Percentiles rank a stretch among this genome's conserved stretches.
These are phyloP conservation scores for Penicillium sp. DNA, from an alignment of 2,329 filamentous ascomycete genomes.

Conservation along the genomic window DNA sequence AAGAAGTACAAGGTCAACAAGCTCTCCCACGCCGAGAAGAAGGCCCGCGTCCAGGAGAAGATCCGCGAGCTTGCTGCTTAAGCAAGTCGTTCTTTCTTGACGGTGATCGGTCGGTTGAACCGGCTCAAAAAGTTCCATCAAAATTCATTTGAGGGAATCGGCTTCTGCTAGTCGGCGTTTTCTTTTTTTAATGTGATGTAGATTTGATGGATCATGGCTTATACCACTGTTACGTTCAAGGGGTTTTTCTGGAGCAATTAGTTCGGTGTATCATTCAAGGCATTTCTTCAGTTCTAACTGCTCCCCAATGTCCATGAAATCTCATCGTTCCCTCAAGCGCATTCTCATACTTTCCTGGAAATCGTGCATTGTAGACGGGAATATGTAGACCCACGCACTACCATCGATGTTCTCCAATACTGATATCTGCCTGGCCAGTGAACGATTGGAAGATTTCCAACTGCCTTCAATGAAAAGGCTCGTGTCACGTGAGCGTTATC, in stretches of 20 bases:
- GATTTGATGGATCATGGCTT: slow-evolving; percentile 29
- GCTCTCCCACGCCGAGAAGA: slow-evolving; percentile 77
- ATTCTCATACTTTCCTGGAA: slow-evolving; percentile 9
- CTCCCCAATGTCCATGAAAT: slow-evolving; percentile 28
- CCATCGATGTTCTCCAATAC: background rate
- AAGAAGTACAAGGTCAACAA: slow-evolving; percentile 78
- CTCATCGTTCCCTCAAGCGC: slow-evolving; percentile 24
- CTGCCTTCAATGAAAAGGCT: background rate
- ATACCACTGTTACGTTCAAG: slow-evolving; percentile 26
- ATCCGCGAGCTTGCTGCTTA: slow-evolving; percentile 68
- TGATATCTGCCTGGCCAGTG: background rate
- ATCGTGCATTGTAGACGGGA: slow-evolving; percentile 11
- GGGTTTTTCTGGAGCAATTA: slow-evolving; percentile 26
- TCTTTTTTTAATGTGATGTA: slow-evolving; percentile 22
- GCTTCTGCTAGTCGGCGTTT: slow-evolving; percentile 26
- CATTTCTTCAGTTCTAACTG: slow-evolving; percentile 30
- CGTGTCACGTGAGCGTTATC: background rate
- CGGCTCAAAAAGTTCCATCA: slow-evolving; percentile 21
- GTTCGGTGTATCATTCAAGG: slow-evolving; percentile 30
- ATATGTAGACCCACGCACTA: background rate
- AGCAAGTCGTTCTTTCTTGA: slow-evolving; percentile 25
- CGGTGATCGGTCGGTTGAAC: slow-evolving; percentile 12
- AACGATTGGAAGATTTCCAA: background rate
- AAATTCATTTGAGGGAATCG: slow-evolving; percentile 25
- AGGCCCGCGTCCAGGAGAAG: slow-evolving; percentile 78